Conservation (phyloP, 352 stramenopile species). For the Pythium aristosporum region DNA sequence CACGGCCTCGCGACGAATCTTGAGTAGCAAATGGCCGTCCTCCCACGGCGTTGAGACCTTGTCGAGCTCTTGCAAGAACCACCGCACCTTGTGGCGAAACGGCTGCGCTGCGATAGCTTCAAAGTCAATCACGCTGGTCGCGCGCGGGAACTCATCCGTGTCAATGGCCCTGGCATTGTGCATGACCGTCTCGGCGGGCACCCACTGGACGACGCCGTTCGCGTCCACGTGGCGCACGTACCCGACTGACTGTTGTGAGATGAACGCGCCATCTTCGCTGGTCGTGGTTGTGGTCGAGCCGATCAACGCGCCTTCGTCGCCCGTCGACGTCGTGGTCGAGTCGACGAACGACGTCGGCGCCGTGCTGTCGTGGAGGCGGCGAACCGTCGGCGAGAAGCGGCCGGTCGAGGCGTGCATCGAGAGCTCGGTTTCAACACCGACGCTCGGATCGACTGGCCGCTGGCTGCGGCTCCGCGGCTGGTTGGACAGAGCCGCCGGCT, state of each 20-base stretch:
- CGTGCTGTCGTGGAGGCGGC: conserved; percentile 38
- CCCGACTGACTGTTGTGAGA: conserved; percentile 66
- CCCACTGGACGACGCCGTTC: conserved; percentile 67
- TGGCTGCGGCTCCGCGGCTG: conserved; percentile 22
- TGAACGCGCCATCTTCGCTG: conserved; percentile 34
- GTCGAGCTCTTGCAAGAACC: conserved; percentile 74
- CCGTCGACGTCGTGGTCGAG: conserved; percentile 1
- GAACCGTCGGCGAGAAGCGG: conserved; percentile 52
- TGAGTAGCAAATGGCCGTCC: conserved; percentile 76
- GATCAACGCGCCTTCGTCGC: conserved; percentile 12
- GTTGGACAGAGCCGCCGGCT: conserved; percentile 9
- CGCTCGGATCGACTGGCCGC: conserved; percentile 16
- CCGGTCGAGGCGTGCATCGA: conserved; percentile 51
- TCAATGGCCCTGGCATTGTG: conserved; percentile 66
- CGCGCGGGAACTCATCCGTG: conserved; percentile 67
- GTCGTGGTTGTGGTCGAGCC: conserved; percentile 7
- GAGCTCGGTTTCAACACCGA: conserved; percentile 71
- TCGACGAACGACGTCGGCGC: conserved; percentile 14
- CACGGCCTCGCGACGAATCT: conserved; percentile 74
- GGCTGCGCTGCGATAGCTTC: conserved; percentile 68
- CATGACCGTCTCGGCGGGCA: conserved; percentile 64
- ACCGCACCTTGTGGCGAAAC: conserved; percentile 73
- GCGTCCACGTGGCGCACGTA: conserved; percentile 78
- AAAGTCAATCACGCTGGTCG: conserved; percentile 75
- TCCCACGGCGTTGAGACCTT: conserved; percentile 78